These are phyloP conservation scores for Asterochloris sp. DNA, from an alignment of 139 green algal genomes.

Conservation along the genomic window DNA sequence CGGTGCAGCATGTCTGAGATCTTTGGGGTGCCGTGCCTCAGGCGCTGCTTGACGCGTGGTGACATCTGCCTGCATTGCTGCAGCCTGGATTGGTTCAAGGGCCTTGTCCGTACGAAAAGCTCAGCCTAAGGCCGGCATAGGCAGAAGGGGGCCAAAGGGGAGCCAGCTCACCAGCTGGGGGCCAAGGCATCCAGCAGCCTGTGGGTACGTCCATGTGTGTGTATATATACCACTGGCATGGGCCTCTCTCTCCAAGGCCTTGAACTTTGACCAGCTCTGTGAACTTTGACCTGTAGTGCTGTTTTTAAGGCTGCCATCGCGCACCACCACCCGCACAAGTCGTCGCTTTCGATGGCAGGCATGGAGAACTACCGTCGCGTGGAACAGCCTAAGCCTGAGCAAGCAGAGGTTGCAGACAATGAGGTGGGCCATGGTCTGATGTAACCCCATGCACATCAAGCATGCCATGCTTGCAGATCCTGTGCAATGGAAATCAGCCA, in stretches of 20 bases:
- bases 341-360: background rate
- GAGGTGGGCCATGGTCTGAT: conserved; percentile 37
- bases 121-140: background rate
- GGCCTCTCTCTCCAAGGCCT: no score
- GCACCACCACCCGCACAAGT: background rate
- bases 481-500: no score
- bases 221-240: no score
- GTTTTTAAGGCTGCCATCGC: background rate
- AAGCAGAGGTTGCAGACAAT: conserved; percentile 53
- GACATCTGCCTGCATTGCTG: background rate
- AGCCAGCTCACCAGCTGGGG: background rate
- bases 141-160: background rate
- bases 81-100: conserved; percentile 66
- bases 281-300: no score
- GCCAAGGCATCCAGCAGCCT: background rate
- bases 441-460: no score
- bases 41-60: background rate
- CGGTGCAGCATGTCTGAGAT: background rate
- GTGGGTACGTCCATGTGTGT: no score
- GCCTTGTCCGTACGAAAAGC: conserved; percentile 55
- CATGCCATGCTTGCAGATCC: no score
- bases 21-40: background rate
- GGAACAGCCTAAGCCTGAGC: conserved; percentile 46
- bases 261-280: no score
- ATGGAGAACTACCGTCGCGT: conserved; percentile 66